Percentiles rank a stretch among this genome's conserved stretches.
Evolutionary conservation across 2,329 filamentous ascomycete genomes (phyloP).

Genomic region (Aurifilum marmelostoma): DNA sequence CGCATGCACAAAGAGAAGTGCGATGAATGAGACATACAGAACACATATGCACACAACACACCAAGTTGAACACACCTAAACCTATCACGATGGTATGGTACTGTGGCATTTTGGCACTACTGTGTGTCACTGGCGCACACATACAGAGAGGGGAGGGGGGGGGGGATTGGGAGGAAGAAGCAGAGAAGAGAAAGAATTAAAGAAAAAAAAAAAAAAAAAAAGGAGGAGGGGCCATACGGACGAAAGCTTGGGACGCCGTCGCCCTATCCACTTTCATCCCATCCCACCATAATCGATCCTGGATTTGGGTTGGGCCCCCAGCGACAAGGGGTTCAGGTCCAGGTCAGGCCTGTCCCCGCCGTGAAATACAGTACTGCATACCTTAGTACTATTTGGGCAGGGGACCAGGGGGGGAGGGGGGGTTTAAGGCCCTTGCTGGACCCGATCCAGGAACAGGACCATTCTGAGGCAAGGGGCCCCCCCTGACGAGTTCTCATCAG

Average conservation of each 20-base stretch:
- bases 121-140: background rate
- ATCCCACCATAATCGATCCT: background rate
- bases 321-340: background rate
- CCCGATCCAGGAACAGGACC: conserved; percentile 20
- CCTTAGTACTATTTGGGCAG: background rate
- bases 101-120: too few relatives aligned
- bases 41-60: background rate
- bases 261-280: background rate
- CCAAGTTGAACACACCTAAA: background rate
- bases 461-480: background rate
- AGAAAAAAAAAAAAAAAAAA: background rate
- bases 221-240: background rate
- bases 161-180: background rate
- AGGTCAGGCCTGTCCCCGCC: background rate
- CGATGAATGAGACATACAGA: background rate
- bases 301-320: background rate
- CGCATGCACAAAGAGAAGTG: background rate
- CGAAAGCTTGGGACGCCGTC: background rate
- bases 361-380: conserved; percentile 1
- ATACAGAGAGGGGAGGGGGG: background rate
- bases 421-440: background rate
- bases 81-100: too few relatives aligned
- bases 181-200: background rate
- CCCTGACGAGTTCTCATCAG: background rate
- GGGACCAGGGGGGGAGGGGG: background rate